phyloP scores from a whole-genome alignment of 164 flowering plant species.

The Malania oleifera region DNA sequence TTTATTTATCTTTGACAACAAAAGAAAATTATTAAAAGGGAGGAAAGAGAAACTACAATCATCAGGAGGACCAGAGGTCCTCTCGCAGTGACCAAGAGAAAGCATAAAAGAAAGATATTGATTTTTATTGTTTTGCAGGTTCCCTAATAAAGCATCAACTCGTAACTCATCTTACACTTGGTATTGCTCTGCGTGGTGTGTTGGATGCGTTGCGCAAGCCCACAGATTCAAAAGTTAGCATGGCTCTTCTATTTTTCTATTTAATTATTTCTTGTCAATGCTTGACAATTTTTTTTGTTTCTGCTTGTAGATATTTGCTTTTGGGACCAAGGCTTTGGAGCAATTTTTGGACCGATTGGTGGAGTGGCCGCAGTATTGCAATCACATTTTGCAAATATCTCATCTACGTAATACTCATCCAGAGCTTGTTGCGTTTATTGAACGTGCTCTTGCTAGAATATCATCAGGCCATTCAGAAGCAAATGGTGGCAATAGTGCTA shows the following conservation, averaged over 20 bases:
- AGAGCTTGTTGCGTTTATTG: constrained; percentile 79
- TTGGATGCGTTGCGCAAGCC: constrained; percentile 92
- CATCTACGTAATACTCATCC: constrained; percentile 81
- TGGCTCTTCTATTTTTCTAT: background rate
- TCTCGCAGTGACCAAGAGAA: too few relatives aligned
- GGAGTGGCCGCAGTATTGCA: constrained; percentile 99
- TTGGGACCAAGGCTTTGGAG: constrained; percentile 91
- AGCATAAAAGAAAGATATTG: too few relatives aligned
- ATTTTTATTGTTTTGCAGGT: constrained; percentile 53
- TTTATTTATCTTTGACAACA: too few relatives aligned
- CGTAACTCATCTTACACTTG: constrained; percentile 87
- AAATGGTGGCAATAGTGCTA: constrained; percentile 37
- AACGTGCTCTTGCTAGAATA: constrained; percentile 69
- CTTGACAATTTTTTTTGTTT: constrained; percentile 9
- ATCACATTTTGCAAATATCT: constrained; percentile 95
- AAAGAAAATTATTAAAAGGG: too few relatives aligned
- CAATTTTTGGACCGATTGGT: constrained; percentile 88
- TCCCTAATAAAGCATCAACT: constrained; percentile 90
- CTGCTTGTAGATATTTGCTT: constrained; percentile 70
- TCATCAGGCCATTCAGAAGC: constrained; percentile 67
- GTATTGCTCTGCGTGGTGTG: constrained; percentile 84
- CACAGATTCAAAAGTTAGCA: constrained; percentile 85
- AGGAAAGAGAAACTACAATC: too few relatives aligned
- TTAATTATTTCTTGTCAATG: background rate
- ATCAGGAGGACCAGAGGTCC: too few relatives aligned